Base-by-base conservation (phyloP, 2,329 filamentous ascomycete species). In the Hymenoscyphus linearis region DNA sequence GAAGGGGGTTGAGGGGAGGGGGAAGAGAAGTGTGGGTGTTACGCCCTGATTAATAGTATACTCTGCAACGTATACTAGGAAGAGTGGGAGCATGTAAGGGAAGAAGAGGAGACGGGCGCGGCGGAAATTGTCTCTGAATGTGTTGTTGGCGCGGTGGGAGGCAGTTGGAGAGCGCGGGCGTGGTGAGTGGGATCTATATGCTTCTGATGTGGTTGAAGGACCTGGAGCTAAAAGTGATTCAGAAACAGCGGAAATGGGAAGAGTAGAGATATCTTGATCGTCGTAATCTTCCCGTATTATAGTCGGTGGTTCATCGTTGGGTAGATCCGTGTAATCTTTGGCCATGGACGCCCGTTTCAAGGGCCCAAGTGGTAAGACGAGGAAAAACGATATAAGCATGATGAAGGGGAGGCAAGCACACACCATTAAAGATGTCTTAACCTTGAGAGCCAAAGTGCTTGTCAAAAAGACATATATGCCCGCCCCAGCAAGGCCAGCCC, bases 41-140 rank as follows among this genome's bases (percentile, higher is more conserved):
- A 98, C 91, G 37, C 93, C 93, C 77, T 96, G 93, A 77, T 98
- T 98, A 75, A 98, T 97, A 60, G 90, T 96, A 74, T 99, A 99
- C 78, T 99, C 95, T 60, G 93, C 91, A 37, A 98, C 84, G 74
- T 97, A 99, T 34, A 99, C 95, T 16, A 98, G 78, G 36, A 98
- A 81, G 14, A 99, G 81, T 0, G 95, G 95, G 3, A 96, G 80
- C 92, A 99, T 98, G 74, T 87, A 88, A 0, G 85, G 85, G 52
- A 96, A 78, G 71, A 97, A 88, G 1, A 98, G 79, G 0, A 81
- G 79, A 64, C 78, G 82, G 0, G 88, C 85, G 4, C 90, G 87
- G n/a, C 77, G 77, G 36, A 98, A 74, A 60, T 86, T 83, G n/a
- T 74, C 69, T 14, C 66, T 64, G 25, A 86, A 73, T 31, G 60